Evolutionary conservation across 805 yeast species (phyloP).

Genomic region (Candida arabinofermentans): DNA sequence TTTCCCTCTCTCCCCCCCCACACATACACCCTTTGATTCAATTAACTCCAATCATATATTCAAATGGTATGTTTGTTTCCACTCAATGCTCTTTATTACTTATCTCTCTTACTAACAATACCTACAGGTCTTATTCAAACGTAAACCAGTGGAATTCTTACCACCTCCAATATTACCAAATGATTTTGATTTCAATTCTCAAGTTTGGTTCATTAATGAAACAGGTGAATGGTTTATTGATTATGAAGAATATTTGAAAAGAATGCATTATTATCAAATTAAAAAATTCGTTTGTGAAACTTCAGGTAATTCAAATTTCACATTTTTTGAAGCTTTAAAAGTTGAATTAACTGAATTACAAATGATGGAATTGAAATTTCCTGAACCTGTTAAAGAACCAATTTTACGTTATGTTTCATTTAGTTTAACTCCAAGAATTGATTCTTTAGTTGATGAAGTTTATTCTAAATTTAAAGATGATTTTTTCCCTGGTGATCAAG

Average conservation of each 20-base stretch:
- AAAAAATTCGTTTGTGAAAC: conserved; percentile 92
- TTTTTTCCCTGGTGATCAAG: conserved; percentile 88
- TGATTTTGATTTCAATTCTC: conserved; percentile 47
- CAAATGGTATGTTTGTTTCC: no score
- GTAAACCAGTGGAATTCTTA: conserved; percentile 62
- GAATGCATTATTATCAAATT: conserved; percentile 68
- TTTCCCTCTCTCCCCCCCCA: background rate
- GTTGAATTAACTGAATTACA: conserved; percentile 63
- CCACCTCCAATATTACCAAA: conserved; percentile 55
- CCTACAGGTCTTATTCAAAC: conserved; percentile 65
- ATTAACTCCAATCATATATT: background rate
- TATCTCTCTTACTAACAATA: background rate
- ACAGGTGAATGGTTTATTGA: conserved; percentile 85
- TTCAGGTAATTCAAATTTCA: conserved; percentile 87
- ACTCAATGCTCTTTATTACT: no score
- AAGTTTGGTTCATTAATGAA: conserved; percentile 77
- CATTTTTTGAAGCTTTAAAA: conserved; percentile 83
- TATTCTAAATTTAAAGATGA: conserved; percentile 73
- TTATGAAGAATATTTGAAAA: conserved; percentile 69
- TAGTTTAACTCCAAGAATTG: conserved; percentile 75
- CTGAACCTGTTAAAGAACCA: conserved; percentile 89
- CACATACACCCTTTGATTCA: background rate
- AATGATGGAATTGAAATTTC: conserved; percentile 76
- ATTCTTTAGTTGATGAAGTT: conserved; percentile 82
- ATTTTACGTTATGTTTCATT: conserved; percentile 83